Percentiles rank a stretch among this genome's conserved stretches.
phyloP scores from a whole-genome alignment of 179 eudicot species.

The Sideroxylon spinosum region DNA sequence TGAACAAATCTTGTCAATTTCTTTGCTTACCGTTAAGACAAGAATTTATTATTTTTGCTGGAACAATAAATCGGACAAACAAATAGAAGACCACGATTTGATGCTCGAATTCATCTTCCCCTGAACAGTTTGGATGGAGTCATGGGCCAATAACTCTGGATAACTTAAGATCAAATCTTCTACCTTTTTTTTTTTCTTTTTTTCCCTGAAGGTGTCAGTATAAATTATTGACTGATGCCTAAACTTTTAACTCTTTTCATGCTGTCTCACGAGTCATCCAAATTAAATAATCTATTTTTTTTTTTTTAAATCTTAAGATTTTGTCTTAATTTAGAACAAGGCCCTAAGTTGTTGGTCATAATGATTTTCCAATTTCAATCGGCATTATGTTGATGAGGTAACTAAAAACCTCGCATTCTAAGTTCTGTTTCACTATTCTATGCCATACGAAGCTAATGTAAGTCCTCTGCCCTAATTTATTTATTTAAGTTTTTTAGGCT shows the following conservation, averaged over 20 bases:
- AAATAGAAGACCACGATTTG: not conserved
- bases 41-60: too few relatives aligned
- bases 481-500: too few relatives aligned
- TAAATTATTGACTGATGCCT: not conserved
- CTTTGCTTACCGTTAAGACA: too few relatives aligned
- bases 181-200: not conserved
- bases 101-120: not conserved
- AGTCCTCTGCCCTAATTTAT: too few relatives aligned
- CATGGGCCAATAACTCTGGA: not conserved
- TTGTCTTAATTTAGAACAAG: not conserved
- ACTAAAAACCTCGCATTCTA: not conserved
- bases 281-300: not conserved
- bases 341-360: not conserved
- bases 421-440: not conserved
- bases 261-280: not conserved
- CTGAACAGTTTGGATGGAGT: not conserved
- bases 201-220: not conserved
- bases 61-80: not conserved
- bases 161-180: not conserved
- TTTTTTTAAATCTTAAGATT: not conserved
- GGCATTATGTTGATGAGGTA: not conserved
- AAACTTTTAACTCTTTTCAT: not conserved
- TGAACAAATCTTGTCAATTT: too few relatives aligned
- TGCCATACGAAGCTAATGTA: not conserved
- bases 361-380: not conserved